These are phyloP conservation scores for Pharus latifolius DNA, from an alignment of 176 grass and related monocot genomes.

Conservation along the genomic window DNA sequence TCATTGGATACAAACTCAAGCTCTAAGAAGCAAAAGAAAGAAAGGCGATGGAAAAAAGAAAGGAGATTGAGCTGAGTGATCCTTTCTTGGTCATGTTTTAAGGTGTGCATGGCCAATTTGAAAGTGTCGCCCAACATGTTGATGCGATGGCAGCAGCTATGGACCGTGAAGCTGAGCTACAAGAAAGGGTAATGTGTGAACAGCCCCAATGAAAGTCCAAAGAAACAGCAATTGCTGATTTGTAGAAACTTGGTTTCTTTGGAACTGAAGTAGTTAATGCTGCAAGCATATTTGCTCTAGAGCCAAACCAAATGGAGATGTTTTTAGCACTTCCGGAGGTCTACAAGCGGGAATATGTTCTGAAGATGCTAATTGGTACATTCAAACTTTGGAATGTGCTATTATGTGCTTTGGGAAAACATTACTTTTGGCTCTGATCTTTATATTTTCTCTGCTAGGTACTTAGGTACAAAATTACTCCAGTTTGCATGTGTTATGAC, in stretches of 20 bases:
- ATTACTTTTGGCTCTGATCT: too few species aligned
- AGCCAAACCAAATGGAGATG: constrained; percentile 51
- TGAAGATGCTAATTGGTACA: constrained; percentile 34
- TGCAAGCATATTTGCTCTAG: constrained; percentile 28
- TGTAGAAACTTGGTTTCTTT: constrained; percentile 29
- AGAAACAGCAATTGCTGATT: constrained; percentile 35
- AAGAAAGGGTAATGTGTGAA: constrained; percentile 13
- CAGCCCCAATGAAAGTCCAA: constrained; percentile 15
- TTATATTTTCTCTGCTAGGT: too few species aligned
- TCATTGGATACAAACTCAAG: background rate
- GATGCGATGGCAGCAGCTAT: background rate
- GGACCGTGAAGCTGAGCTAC: constrained; percentile 7
- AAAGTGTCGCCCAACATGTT: constrained; percentile 2
- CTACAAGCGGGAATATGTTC: constrained; percentile 37
- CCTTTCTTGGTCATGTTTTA: background rate
- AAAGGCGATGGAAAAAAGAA: constrained; percentile 8
- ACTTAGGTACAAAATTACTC: too few species aligned
- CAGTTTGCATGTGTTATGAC: too few species aligned
- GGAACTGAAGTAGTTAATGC: constrained; percentile 25
- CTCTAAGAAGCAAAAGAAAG: constrained; percentile 5
- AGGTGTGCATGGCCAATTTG: constrained; percentile 14
- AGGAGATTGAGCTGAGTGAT: background rate
- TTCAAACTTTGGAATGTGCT: too few species aligned
- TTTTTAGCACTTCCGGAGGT: constrained; percentile 31
- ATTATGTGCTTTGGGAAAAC: too few species aligned